These are phyloP conservation scores for Tetrapisispora iriomotensis DNA, from an alignment of 805 yeast species.

Conservation along the genomic window DNA sequence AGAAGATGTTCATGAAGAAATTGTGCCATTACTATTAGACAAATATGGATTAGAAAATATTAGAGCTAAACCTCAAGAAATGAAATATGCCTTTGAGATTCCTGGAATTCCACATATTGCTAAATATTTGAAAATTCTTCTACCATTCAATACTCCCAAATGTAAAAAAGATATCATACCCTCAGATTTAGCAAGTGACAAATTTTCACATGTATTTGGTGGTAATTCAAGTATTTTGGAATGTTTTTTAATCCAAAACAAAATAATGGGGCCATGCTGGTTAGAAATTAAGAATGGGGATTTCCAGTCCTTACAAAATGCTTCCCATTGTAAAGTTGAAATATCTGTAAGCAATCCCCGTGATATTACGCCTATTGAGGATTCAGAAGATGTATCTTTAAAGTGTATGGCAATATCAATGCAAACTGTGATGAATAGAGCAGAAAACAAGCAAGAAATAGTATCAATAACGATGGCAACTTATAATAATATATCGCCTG, in stretches of 20 bases:
- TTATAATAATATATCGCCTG: constrained; percentile 60
- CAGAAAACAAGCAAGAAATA: constrained; percentile 72
- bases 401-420: constrained; percentile 67
- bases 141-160: constrained; percentile 65
- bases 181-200: constrained; percentile 58
- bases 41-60: constrained; percentile 53
- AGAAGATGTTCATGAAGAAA: constrained; percentile 68
- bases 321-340: constrained; percentile 78
- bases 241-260: constrained; percentile 69
- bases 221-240: constrained; percentile 67
- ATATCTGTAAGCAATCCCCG: constrained; percentile 45
- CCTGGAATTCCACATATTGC: constrained; percentile 66
- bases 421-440: constrained; percentile 70
- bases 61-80: constrained; percentile 59
- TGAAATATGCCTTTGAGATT: constrained; percentile 83
- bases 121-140: constrained; percentile 66
- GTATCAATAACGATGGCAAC: constrained; percentile 74
- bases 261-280: constrained; percentile 98
- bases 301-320: constrained; percentile 45
- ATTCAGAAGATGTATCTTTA: constrained; percentile 51
- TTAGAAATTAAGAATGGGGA: constrained; percentile 59
- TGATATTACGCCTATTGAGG: constrained; percentile 38
- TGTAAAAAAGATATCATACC: constrained; percentile 43
- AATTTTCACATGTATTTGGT: constrained; percentile 75
- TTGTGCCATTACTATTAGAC: constrained; percentile 53